Base-by-base conservation (phyloP, 495 filamentous ascomycete species). In the Rhizodiscina lignyota region DNA sequence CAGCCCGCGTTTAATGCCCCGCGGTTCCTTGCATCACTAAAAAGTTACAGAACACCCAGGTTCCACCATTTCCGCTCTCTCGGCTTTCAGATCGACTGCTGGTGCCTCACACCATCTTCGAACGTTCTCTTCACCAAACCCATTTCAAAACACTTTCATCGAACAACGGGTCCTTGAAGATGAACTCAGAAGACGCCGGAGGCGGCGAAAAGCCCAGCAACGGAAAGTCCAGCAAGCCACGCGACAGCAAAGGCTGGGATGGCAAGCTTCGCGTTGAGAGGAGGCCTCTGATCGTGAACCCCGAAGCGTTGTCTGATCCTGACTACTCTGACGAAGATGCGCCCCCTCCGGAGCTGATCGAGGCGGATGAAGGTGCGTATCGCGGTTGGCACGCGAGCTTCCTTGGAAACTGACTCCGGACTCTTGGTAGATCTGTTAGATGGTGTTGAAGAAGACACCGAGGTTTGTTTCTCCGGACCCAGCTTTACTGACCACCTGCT, bases 181-280 rank as follows among this genome's bases (percentile, higher is more conserved):
- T n/a, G n/a, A n/a, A n/a, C n/a, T n/a, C n/a, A n/a, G n/a, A n/a
- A n/a, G n/a, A n/a, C n/a, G n/a, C n/a, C n/a, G n/a, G n/a, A n/a
- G n/a, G n/a, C n/a, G n/a, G n/a, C n/a, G n/a, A n/a, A n/a, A n/a
- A n/a, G n/a, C n/a, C n/a, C n/a, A n/a, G n/a, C n/a, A n/a, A n/a
- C n/a, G n/a, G n/a, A n/a, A n/a, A n/a, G n/a, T n/a, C n/a, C n/a
- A n/a, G n/a, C n/a, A n/a, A n/a, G n/a, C n/a, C n/a, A n/a, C n/a
- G n/a, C n/a, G n/a, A n/a, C 50, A 77, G 74, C 54, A 82, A 78
- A 49, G 85, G 85, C 36, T 94, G 85, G 85, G 85, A 93, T 59
- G 86, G 86, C 35, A 94, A 94, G 58, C 66, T 92, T 34, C 66
- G 86, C 12, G 54, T 83, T 6, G 70, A 78, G 34, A 77, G 74